Evolutionary conservation across 192 early-diverging fungal genomes (phyloP).

Genomic region (Dimargaris cristalligena): DNA sequence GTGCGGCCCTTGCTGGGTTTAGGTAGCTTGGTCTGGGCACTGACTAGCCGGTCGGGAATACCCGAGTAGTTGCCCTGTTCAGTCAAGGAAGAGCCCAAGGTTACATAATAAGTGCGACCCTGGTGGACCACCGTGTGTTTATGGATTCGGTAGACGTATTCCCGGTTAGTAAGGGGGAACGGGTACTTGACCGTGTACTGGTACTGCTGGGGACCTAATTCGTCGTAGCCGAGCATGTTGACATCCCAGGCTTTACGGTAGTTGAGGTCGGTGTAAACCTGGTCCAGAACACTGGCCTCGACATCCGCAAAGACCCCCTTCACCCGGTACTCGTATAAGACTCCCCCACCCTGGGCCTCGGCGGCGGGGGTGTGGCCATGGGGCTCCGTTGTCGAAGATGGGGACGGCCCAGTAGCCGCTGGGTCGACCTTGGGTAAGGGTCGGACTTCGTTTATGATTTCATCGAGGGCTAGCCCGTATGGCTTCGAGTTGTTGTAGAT

Average conservation of each 20-base stretch:
- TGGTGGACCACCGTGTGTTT: constrained; percentile 6
- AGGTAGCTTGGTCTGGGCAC: constrained; percentile 16
- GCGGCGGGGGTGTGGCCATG: neutral
- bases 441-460: neutral
- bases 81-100: constrained; percentile 17
- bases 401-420: neutral
- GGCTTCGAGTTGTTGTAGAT: constrained; percentile 1
- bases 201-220: constrained; percentile 21
- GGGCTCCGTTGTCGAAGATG: neutral
- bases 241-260: constrained; percentile 35
- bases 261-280: constrained; percentile 32
- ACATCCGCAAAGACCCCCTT: constrained; percentile 28
- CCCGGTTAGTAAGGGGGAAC: constrained; percentile 29
- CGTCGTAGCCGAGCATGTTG: constrained; percentile 28
- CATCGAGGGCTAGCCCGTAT: neutral
- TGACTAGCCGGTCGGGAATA: neutral
- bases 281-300: constrained; percentile 21
- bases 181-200: constrained; percentile 32
- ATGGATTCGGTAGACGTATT: constrained; percentile 29
- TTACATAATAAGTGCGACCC: constrained; percentile 12
- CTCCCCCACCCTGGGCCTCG: no score
- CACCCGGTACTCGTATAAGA: constrained; percentile 28
- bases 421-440: neutral
- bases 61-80: neutral
- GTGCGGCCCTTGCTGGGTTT: constrained; percentile 23